Percentiles rank a stretch among this genome's conserved stretches.
phyloP scores from a whole-genome alignment of 164 flowering plant species.

The Umbilicus rupestris region DNA sequence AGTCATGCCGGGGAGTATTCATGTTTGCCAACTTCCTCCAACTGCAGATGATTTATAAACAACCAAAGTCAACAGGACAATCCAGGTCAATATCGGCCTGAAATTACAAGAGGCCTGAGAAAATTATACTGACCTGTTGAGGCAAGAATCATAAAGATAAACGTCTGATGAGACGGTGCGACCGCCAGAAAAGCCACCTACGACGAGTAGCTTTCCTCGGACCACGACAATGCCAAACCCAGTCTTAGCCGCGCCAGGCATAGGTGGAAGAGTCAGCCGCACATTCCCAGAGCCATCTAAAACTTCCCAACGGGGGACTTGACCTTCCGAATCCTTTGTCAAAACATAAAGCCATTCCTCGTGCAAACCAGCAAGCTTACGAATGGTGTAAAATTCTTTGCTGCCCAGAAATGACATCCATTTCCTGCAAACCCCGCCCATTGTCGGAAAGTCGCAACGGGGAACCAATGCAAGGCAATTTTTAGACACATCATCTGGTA shows the following conservation, averaged over 20 bases:
- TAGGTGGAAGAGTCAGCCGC: conserved; percentile 41
- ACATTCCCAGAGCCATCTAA: conserved; percentile 48
- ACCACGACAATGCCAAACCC: conserved; percentile 70
- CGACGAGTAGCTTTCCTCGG: conserved; percentile 75
- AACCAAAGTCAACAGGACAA: not conserved
- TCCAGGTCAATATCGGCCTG: not conserved
- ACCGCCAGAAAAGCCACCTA: conserved; percentile 61
- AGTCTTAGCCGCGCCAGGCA: conserved; percentile 72
- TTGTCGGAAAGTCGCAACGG: conserved; percentile 53
- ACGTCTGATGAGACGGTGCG: conserved; percentile 56
- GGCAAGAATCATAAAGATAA: conserved; percentile 78
- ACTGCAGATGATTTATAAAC: conserved; percentile 28
- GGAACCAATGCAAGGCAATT: conserved; percentile 91
- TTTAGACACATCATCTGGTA: conserved; percentile 91
- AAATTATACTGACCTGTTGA: conserved; percentile 55
- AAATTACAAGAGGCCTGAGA: not conserved
- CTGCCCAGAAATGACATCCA: conserved; percentile 77
- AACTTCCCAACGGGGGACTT: conserved; percentile 81
- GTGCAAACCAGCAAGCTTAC: conserved; percentile 60
- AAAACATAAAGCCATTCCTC: conserved; percentile 91
- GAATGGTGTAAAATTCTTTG: conserved; percentile 65
- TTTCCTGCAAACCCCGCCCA: conserved; percentile 71
- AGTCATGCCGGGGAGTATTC: conserved; percentile 88
- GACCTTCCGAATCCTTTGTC: conserved; percentile 45
- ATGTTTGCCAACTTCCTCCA: conserved; percentile 68